These are phyloP conservation scores for Tricladium varicosporioides DNA, from an alignment of 2,329 filamentous ascomycete species.

Conservation along the genomic window DNA sequence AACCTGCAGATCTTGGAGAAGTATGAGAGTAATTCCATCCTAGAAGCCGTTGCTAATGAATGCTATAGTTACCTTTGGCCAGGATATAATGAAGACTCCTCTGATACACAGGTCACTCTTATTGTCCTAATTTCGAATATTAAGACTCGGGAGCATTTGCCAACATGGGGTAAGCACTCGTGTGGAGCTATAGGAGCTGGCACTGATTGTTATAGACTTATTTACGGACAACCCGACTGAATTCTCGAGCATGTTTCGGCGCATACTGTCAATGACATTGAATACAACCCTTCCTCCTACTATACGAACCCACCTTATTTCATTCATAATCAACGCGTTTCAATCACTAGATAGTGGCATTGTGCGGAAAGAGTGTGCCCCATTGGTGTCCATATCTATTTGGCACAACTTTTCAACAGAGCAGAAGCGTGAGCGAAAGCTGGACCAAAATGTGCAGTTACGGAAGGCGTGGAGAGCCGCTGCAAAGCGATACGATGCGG, in stretches of 20 bases:
- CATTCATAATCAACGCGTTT: slow-evolving; percentile 87
- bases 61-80: slow-evolving; percentile 84
- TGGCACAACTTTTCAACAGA: slow-evolving; percentile 92
- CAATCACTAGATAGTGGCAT: slow-evolving; percentile 87
- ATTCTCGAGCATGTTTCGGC: slow-evolving; percentile 86
- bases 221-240: slow-evolving; percentile 76
- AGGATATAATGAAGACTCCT: slow-evolving; percentile 81
- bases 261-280: slow-evolving; percentile 82
- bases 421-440: slow-evolving; percentile 65
- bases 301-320: slow-evolving; percentile 79
- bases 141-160: slow-evolving; percentile 82
- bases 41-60: slow-evolving; percentile 20
- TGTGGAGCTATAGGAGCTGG: not conserved
- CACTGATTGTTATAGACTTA: slow-evolving; percentile 50
- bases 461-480: slow-evolving; percentile 90
- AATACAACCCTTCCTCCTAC: slow-evolving; percentile 63
- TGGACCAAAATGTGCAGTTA: slow-evolving; percentile 72
- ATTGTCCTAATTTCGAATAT: slow-evolving; percentile 83
- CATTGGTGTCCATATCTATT: slow-evolving; percentile 88
- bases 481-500: slow-evolving; percentile 80
- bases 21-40: slow-evolving; percentile 41
- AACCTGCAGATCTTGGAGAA: slow-evolving; percentile 87
- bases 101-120: slow-evolving; percentile 87
- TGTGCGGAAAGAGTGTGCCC: slow-evolving; percentile 93
- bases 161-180: slow-evolving; percentile 71